Conservation (phyloP, 768 basidiomycete genomes). For the Serendipita vermifera region DNA sequence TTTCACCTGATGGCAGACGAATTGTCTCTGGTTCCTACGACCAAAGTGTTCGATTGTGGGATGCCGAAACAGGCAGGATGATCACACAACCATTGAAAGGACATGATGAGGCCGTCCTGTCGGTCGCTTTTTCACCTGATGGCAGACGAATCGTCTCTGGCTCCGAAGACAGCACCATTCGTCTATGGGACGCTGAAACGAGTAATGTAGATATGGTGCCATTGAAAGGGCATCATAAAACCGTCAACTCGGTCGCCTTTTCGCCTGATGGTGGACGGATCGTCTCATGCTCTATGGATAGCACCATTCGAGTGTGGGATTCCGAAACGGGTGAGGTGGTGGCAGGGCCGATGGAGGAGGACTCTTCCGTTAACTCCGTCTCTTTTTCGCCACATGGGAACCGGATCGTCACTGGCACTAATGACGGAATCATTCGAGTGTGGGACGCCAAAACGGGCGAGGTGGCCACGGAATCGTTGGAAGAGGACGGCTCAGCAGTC, state of each 20-base stretch:
- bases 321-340: neutral
- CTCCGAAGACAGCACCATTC: neutral
- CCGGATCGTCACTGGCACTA: neutral
- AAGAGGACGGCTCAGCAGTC: neutral
- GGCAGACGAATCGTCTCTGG: slow-evolving; percentile 30
- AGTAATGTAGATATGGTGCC: neutral
- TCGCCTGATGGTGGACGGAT: neutral
- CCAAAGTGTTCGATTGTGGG: neutral
- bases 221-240: neutral
- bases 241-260: neutral
- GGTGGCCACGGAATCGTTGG: neutral
- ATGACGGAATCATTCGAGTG: neutral
- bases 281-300: neutral
- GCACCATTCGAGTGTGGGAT: neutral
- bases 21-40: neutral
- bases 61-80: neutral
- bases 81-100: neutral
- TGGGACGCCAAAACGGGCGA: neutral
- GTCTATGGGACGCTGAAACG: neutral
- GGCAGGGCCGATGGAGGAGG: neutral
- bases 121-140: slow-evolving; percentile 20
- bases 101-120: neutral
- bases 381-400: neutral
- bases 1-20: neutral
- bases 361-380: neutral